phyloP scores from a whole-genome alignment of 768 basidiomycete species.

The Strobilomyces confusus region DNA sequence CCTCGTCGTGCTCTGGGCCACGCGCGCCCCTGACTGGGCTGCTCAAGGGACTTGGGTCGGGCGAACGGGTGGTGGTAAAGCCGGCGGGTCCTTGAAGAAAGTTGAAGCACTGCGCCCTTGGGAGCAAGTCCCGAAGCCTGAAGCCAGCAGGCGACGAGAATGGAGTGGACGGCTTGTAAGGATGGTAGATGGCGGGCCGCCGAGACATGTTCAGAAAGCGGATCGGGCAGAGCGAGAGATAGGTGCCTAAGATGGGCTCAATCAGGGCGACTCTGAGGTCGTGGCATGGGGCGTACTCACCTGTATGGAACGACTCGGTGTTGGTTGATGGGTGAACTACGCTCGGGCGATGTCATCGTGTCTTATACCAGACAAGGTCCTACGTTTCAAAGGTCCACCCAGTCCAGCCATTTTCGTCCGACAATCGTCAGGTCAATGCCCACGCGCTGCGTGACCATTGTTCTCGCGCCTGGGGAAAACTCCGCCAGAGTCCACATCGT shows the following conservation, averaged over 20 bases:
- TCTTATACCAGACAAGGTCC: constrained; percentile 18
- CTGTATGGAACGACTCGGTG: neutral
- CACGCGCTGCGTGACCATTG: constrained; percentile 10
- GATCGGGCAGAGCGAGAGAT: neutral
- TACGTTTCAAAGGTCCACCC: constrained; percentile 1
- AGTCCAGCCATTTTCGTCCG: constrained; percentile 5
- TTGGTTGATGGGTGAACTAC: neutral
- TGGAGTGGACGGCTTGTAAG: constrained; percentile 11
- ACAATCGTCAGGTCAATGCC: constrained; percentile 4
- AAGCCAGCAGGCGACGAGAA: constrained; percentile 24
- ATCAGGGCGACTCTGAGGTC: neutral
- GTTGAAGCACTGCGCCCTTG: constrained; percentile 18
- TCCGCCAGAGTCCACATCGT: constrained; percentile 8
- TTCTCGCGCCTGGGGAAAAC: constrained; percentile 1
- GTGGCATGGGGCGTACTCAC: neutral
- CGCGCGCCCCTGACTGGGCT: constrained; percentile 10
- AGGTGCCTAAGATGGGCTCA: neutral
- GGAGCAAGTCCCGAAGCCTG: constrained; percentile 22
- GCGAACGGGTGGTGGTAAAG: constrained; percentile 10
- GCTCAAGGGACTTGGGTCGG: constrained; percentile 14
- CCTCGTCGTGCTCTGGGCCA: constrained; percentile 8
- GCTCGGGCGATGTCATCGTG: neutral
- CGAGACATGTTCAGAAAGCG: constrained; percentile 17
- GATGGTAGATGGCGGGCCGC: constrained; percentile 10
- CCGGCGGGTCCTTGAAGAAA: constrained; percentile 9